Percentiles rank a stretch among this genome's conserved stretches.
Conservation (phyloP, 164 flowering plant species). For the Saururus chinensis region DNA sequence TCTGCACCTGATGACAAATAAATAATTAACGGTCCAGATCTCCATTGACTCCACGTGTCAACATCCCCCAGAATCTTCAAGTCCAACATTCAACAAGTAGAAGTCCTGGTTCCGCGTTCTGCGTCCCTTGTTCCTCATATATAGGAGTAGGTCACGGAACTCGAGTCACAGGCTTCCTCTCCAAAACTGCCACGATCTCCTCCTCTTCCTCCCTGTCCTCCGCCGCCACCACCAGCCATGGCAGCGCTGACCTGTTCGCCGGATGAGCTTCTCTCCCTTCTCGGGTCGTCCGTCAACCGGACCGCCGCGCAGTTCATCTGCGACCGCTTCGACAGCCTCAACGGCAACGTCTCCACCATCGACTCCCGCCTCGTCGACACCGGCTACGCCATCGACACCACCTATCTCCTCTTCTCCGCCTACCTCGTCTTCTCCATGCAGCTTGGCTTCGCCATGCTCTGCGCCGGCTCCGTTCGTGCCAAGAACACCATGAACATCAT, state of each 20-base stretch:
- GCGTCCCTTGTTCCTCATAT: neutral
- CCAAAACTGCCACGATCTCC: neutral
- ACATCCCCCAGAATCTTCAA: no score
- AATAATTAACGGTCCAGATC: no score
- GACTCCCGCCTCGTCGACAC: constrained; percentile 8
- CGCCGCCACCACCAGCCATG: constrained; percentile 9
- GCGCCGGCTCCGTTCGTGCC: constrained; percentile 50
- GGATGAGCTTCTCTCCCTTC: constrained; percentile 19
- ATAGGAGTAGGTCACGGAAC: no score
- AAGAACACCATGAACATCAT: constrained; percentile 45
- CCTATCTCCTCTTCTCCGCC: constrained; percentile 43
- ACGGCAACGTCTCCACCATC: constrained; percentile 3
- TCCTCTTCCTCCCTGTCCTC: neutral
- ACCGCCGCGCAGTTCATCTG: constrained; percentile 25
- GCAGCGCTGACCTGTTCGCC: constrained; percentile 22
- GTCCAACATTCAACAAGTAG: no score
- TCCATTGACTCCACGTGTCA: no score
- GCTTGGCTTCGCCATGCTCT: constrained; percentile 47
- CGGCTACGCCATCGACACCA: constrained; percentile 22
- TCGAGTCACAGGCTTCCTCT: no score
- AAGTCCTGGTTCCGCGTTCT: neutral
- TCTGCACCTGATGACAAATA: no score
- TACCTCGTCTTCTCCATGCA: constrained; percentile 45
- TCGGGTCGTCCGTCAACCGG: constrained; percentile 13
- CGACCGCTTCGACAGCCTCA: constrained; percentile 7